Evolutionary conservation across 768 basidiomycete genomes (phyloP).

Genomic region (Rhodotorula taiwanensis): DNA sequence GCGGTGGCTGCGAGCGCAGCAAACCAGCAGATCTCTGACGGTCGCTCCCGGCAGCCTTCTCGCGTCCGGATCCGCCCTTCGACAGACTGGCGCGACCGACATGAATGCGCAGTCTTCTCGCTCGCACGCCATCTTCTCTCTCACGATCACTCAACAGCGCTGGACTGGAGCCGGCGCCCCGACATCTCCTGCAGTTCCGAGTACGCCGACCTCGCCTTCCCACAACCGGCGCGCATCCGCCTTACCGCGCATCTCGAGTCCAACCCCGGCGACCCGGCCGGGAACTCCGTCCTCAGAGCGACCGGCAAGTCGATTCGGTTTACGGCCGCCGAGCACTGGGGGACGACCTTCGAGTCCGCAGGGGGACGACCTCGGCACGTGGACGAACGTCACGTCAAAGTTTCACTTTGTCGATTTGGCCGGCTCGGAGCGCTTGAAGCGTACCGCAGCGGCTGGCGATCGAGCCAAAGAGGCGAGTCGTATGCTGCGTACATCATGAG

Average conservation of each 20-base stretch:
- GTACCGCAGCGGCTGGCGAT: conserved; percentile 91
- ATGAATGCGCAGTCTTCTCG: conserved; percentile 99
- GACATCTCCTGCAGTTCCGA: conserved; percentile 1
- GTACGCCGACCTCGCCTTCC: conserved; percentile 13
- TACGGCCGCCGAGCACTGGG: conserved; percentile 31
- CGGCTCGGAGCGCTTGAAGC: conserved; percentile 91
- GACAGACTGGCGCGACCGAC: conserved; percentile 92
- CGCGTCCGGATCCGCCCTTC: conserved; percentile 77
- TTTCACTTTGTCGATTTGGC: conserved; percentile 99
- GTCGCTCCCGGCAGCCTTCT: no score
- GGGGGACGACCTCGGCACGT: conserved; percentile 62
- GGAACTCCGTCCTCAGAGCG: conserved; percentile 22
- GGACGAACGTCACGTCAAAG: conserved; percentile 85
- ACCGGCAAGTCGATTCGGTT: conserved; percentile 22
- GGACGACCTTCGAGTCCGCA: conserved; percentile 8
- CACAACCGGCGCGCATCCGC: conserved; percentile 17
- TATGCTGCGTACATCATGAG: neutral
- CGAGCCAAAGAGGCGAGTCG: conserved; percentile 68
- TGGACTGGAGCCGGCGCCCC: conserved; percentile 52
- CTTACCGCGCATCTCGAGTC: conserved; percentile 21
- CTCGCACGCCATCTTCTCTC: conserved; percentile 96
- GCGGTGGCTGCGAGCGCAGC: conserved; percentile 6
- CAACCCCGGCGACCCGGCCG: conserved; percentile 11
- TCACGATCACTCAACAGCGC: conserved; percentile 87
- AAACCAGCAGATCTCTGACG: conserved; percentile 47